phyloP scores from a whole-genome alignment of 2,329 filamentous ascomycete genomes.

The Dendryphion nanum region DNA sequence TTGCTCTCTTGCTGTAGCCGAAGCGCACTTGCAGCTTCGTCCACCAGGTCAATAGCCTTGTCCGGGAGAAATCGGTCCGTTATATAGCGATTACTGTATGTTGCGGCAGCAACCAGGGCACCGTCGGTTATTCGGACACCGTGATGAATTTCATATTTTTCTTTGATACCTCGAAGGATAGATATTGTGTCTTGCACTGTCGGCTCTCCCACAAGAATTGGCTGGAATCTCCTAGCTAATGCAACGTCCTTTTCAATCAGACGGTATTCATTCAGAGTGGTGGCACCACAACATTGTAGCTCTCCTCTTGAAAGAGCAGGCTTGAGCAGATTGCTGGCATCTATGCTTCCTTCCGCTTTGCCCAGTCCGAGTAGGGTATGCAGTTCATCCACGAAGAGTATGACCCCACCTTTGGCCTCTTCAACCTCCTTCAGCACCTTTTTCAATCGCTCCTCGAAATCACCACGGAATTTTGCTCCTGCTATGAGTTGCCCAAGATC shows the following conservation, averaged over 20 bases:
- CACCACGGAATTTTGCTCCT: slow-evolving; percentile 90
- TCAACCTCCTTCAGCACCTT: slow-evolving; percentile 88
- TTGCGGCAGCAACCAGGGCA: slow-evolving; percentile 86
- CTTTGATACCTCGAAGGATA: slow-evolving; percentile 93
- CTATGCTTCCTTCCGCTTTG: slow-evolving; percentile 93
- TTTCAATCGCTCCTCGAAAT: slow-evolving; percentile 94
- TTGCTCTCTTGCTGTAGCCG: slow-evolving; percentile 95
- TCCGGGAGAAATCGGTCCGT: slow-evolving; percentile 94
- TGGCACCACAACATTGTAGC: slow-evolving; percentile 92
- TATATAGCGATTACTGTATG: slow-evolving; percentile 92
- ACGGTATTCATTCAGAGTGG: slow-evolving; percentile 88
- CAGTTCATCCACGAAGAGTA: slow-evolving; percentile 92
- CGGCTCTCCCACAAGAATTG: slow-evolving; percentile 90
- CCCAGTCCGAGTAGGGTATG: slow-evolving; percentile 89
- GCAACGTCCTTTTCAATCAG: slow-evolving; percentile 95
- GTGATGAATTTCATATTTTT: slow-evolving; percentile 96
- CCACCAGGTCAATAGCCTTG: slow-evolving; percentile 95
- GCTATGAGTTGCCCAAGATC: slow-evolving; percentile 93
- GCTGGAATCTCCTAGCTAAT: slow-evolving; percentile 87
- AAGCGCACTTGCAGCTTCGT: slow-evolving; percentile 88
- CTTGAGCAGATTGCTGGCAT: slow-evolving; percentile 92
- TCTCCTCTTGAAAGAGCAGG: slow-evolving; percentile 90
- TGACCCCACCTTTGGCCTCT: slow-evolving; percentile 82
- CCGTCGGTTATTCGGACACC: slow-evolving; percentile 93
- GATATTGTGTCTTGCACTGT: slow-evolving; percentile 90